These are phyloP conservation scores for Plasmodiophora brassicae DNA, from an alignment of 208 protist genomes.

Conservation along the genomic window DNA sequence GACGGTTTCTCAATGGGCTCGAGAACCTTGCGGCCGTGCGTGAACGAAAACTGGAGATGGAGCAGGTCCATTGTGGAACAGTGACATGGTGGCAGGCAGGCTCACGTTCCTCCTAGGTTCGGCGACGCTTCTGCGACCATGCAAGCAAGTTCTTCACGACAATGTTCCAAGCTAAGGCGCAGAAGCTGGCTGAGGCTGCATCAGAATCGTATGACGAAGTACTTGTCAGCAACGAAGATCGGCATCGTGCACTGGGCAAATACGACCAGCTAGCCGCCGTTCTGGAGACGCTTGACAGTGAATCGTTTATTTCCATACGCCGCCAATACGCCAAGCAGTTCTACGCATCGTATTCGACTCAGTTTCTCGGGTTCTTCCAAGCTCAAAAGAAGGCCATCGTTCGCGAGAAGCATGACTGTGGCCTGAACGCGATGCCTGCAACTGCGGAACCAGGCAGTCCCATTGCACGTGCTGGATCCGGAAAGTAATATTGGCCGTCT, in stretches of 20 bases:
- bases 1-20: conserved; percentile 1
- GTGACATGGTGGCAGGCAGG: no score
- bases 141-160: not conserved
- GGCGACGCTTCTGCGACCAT: not conserved
- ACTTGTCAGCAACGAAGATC: not conserved
- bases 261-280: not conserved
- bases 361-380: conserved; percentile 1
- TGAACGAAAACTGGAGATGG: not conserved
- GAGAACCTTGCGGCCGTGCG: conserved; percentile 12
- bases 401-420: not conserved
- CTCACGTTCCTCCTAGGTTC: not conserved
- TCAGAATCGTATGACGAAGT: not conserved
- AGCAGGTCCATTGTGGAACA: not conserved
- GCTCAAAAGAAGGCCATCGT: not conserved
- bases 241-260: not conserved
- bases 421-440: not conserved
- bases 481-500: not conserved
- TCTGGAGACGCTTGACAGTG: not conserved
- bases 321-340: not conserved
- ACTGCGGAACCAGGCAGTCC: not conserved
- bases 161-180: not conserved
- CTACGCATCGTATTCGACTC: not conserved
- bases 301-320: not conserved
- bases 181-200: not conserved
- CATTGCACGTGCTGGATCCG: not conserved